These are phyloP conservation scores for Entomortierella chlamydospora DNA, from an alignment of 192 early-diverging fungal species.

Conservation along the genomic window DNA sequence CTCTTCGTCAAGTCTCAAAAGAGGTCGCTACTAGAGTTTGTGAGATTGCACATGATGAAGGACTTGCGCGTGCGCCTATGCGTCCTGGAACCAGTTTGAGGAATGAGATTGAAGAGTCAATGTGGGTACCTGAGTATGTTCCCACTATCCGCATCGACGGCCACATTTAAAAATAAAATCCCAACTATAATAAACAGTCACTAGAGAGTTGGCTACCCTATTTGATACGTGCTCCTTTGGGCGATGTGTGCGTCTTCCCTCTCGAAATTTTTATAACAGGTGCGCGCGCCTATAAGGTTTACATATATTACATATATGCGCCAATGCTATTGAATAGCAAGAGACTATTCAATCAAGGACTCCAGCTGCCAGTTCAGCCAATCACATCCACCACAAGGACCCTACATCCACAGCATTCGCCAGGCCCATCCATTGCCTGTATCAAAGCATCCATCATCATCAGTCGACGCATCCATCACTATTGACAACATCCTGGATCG, in stretches of 20 bases:
- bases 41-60: constrained; percentile 65
- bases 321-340: constrained; percentile 13
- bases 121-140: constrained; percentile 67
- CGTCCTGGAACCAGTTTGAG: constrained; percentile 57
- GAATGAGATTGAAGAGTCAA: constrained; percentile 61
- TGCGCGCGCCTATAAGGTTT: constrained; percentile 15
- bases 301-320: not conserved
- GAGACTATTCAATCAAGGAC: constrained; percentile 10
- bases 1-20: constrained; percentile 59
- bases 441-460: constrained; percentile 19
- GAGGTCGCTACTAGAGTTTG: constrained; percentile 62
- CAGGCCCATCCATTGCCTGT: not conserved
- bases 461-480: constrained; percentile 27
- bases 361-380: constrained; percentile 14
- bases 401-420: no score
- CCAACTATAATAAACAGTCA: not conserved
- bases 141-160: constrained; percentile 51
- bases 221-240: constrained; percentile 5
- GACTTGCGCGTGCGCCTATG: constrained; percentile 57
- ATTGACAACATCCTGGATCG: not conserved
- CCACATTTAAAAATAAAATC: constrained; percentile 17
- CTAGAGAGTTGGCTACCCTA: constrained; percentile 3
- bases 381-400: constrained; percentile 23
- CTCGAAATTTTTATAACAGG: constrained; percentile 47
- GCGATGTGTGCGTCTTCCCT: constrained; percentile 29